These are phyloP conservation scores for Tritrichomonas musculus DNA, from an alignment of 208 protist genomes.

Conservation along the genomic window DNA sequence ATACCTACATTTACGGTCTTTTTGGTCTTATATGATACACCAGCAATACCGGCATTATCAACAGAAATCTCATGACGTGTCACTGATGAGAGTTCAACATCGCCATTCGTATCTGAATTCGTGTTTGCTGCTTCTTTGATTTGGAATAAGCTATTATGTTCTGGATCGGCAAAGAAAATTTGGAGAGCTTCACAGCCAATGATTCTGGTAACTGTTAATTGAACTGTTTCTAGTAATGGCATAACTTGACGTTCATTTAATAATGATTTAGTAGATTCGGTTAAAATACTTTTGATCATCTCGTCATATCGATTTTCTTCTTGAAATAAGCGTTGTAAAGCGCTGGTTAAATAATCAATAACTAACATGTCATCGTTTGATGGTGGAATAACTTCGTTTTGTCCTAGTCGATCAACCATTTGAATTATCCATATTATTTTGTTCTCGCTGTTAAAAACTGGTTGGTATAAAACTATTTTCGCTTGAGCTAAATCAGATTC, in stretches of 20 bases:
- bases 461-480: not conserved
- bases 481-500: not conserved
- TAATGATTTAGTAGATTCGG: not conserved
- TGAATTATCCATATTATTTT: not conserved
- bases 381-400: not conserved
- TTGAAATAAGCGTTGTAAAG: not conserved
- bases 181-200: slow-evolving; percentile 19
- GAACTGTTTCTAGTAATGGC: not conserved
- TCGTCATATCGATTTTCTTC: not conserved
- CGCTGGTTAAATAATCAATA: not conserved
- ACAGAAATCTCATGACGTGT: not conserved
- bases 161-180: not conserved
- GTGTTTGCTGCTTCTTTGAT: not conserved
- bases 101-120: not conserved
- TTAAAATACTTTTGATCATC: slow-evolving; percentile 7
- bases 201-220: not conserved
- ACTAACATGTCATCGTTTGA: not conserved
- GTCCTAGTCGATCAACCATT: not conserved
- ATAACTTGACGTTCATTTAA: slow-evolving; percentile 4
- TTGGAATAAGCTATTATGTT: not conserved
- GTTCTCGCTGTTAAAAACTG: not conserved
- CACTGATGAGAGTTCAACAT: not conserved
- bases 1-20: not conserved
- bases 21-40: not conserved
- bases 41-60: slow-evolving; percentile 15